These are phyloP conservation scores for Lactarius tabidus DNA, from an alignment of 768 basidiomycete genomes.

Conservation along the genomic window DNA sequence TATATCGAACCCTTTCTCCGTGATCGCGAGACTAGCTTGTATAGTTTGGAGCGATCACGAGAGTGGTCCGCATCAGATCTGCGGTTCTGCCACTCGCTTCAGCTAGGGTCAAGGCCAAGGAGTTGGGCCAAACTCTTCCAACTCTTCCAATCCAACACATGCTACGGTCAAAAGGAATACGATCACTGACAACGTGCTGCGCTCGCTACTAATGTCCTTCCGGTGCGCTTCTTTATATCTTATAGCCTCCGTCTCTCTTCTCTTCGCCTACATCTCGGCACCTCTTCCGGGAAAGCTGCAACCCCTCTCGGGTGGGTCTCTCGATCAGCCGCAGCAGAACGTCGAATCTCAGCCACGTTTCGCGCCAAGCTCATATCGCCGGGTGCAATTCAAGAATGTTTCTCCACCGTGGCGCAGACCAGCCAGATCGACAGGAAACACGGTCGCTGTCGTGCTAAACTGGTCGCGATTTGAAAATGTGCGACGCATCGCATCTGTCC, in stretches of 20 bases:
- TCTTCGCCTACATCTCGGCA: neutral
- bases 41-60: neutral
- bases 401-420: neutral
- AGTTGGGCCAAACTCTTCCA: too few species aligned
- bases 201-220: neutral
- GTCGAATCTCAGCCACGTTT: neutral
- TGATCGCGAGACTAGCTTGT: neutral
- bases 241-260: neutral
- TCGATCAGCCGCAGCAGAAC: slow-evolving; percentile 1
- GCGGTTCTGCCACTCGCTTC: too few species aligned
- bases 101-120: neutral
- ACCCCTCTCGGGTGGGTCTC: neutral
- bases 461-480: slow-evolving; percentile 67
- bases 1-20: neutral
- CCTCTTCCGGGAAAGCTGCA: neutral
- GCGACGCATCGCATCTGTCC: slow-evolving; percentile 45
- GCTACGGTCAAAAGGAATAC: neutral
- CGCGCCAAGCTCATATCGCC: slow-evolving; percentile 10
- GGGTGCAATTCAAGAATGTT: neutral
- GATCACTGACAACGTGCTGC: neutral
- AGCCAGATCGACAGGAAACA: neutral
- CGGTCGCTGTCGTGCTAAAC: slow-evolving; percentile 53
- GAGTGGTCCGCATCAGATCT: neutral
- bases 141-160: neutral
- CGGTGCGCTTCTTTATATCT: neutral